Evolutionary conservation across 805 yeast genomes (phyloP), one percentile per base, ranked within the genome.

Genomic region (Aciculoconidium aculeatum): DNA sequence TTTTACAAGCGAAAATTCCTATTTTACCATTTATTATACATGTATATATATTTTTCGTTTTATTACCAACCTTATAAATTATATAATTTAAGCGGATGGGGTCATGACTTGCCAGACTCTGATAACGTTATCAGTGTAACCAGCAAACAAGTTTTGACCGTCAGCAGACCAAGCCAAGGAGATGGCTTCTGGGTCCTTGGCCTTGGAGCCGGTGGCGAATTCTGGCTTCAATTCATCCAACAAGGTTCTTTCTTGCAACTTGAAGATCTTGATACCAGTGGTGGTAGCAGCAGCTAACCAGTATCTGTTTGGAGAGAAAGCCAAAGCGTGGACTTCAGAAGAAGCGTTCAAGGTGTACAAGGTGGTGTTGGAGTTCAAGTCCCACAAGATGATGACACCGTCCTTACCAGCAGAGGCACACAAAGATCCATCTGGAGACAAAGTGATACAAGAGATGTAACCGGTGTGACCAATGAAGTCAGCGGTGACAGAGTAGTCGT

Each of bases 91-190:
- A 56, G 70, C 68, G 41, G 69, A 64, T 47, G 80, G 70, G 72
- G 94, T 85, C 97, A 92, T 92, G 58, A 92, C 96, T 81, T 92
- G 97, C 98, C 98, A 92, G 71, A 92, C 99, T 77, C 99, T 90
- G 79, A 92, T 90, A 66, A 83, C 78, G 78, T 85, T 85, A 74
- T 92, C 99, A 61, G 96, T 88, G 96, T 92, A 92, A 79, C 99
- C 99, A 58, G 97, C 95, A 67, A 86, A 92, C 72, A 92, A 79
- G 82, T 82, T 86, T 79, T 90, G 97, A 68, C 98, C 98, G 59
- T 92, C 98, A 70, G 95, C 90, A 58, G 97, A 88, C 99, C 99
- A 92, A 67, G 96, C 86, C 66, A 92, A 79, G 50, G 97, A 90
- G 66, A 92, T 75, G 67, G 94, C 90, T 70, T 86, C 95, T 65